phyloP scores from a whole-genome alignment of 2,329 filamentous ascomycete genomes.

The Penicillium sp. region DNA sequence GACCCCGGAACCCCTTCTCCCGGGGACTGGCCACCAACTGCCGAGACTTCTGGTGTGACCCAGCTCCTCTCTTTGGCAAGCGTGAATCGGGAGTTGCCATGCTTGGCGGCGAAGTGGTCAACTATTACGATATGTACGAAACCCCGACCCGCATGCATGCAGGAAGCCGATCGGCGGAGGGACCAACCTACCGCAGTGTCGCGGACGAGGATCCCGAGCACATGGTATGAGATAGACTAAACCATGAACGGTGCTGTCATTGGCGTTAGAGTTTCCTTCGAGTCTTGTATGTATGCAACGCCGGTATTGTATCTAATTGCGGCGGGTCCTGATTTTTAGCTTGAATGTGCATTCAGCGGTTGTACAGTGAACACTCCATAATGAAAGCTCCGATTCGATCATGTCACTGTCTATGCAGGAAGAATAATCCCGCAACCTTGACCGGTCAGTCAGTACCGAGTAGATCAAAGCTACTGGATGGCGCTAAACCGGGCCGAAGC shows the following conservation, averaged over 20 bases:
- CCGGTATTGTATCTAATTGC: constrained; percentile 16
- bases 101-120: constrained; percentile 70
- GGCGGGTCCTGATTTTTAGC: constrained; percentile 2
- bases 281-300: constrained; percentile 15
- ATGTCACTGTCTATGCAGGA: not conserved
- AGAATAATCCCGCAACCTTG: not conserved
- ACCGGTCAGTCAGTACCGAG: no score
- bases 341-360: no score
- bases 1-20: constrained; percentile 74
- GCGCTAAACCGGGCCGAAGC: no score
- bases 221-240: constrained; percentile 21
- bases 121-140: constrained; percentile 89
- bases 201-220: constrained; percentile 36
- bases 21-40: constrained; percentile 82
- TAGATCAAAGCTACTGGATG: no score
- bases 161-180: constrained; percentile 42
- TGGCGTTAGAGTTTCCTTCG: not conserved
- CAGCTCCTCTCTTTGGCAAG: constrained; percentile 70
- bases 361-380: constrained; percentile 19
- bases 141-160: constrained; percentile 61
- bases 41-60: constrained; percentile 93
- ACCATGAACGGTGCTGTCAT: not conserved
- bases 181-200: constrained; percentile 55
- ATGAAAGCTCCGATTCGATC: constrained; percentile 6
- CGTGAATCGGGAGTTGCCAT: constrained; percentile 68